These are phyloP conservation scores for Brassica nigra DNA, from an alignment of 345 rosid species.

Conservation along the genomic window DNA sequence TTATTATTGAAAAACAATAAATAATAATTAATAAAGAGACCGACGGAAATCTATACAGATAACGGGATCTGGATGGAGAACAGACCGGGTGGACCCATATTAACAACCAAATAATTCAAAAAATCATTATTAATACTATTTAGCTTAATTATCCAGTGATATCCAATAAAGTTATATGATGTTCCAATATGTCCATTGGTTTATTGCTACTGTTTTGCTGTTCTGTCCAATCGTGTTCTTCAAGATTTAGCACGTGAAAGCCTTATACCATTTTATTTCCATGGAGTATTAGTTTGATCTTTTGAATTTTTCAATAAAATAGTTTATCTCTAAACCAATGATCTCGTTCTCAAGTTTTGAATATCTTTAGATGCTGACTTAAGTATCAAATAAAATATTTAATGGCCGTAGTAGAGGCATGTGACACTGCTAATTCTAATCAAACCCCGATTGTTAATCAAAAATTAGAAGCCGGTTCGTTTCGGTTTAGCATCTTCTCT, in stretches of 20 bases:
- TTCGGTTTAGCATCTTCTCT: conserved; percentile 7
- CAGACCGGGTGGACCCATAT: conserved; percentile 44
- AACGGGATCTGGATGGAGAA: conserved; percentile 34
- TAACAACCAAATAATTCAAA: conserved; percentile 35
- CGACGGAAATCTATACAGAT: conserved; percentile 31
- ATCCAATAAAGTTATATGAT: conserved; percentile 7
- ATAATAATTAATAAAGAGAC: conserved; percentile 10
- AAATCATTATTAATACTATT: conserved; percentile 26
- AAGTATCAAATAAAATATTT: conserved; percentile 29
- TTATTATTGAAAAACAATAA: neutral
- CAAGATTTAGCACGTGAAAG: conserved; percentile 39
- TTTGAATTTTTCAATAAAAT: neutral
- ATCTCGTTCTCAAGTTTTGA: conserved; percentile 35
- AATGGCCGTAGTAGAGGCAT: conserved; percentile 23
- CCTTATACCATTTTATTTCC: conserved; percentile 1
- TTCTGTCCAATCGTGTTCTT: conserved; percentile 41
- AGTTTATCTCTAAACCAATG: neutral
- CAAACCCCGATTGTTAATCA: conserved; percentile 9
- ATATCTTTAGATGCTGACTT: conserved; percentile 36
- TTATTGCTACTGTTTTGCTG: conserved; percentile 36
- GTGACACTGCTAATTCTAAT: conserved; percentile 27
- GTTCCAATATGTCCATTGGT: conserved; percentile 39
- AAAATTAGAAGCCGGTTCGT: conserved; percentile 7
- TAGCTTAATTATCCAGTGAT: conserved; percentile 37
- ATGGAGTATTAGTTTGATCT: neutral